Percentiles rank a stretch among this genome's conserved stretches.
Evolutionary conservation across 768 basidiomycete species (phyloP).

Genomic region (Calocybe indica): DNA sequence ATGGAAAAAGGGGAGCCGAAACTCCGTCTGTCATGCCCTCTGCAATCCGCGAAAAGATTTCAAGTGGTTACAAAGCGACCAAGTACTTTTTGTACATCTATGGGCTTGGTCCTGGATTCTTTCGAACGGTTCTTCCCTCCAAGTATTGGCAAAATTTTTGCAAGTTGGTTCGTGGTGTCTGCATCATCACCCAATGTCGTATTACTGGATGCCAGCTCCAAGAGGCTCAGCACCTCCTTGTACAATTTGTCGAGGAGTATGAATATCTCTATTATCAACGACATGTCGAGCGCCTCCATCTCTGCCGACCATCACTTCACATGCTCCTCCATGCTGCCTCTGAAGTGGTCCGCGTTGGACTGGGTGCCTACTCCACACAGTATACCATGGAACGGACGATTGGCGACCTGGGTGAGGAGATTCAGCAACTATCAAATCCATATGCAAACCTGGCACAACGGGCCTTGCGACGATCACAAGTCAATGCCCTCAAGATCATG

Average conservation of each 20-base stretch:
- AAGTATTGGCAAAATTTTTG: slow-evolving; percentile 24
- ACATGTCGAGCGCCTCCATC: slow-evolving; percentile 21
- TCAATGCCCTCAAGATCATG: slow-evolving; percentile 8
- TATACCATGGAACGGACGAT: slow-evolving; percentile 11
- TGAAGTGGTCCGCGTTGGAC: slow-evolving; percentile 18
- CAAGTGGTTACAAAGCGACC: slow-evolving; percentile 22
- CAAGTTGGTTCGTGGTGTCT: slow-evolving; percentile 16
- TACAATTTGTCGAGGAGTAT: slow-evolving; percentile 24
- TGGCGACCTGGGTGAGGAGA: slow-evolving; percentile 7
- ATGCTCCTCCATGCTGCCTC: slow-evolving; percentile 18
- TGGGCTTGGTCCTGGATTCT: slow-evolving; percentile 14
- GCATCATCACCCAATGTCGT: slow-evolving; percentile 14
- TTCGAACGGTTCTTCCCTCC: slow-evolving; percentile 9
- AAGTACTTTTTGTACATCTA: slow-evolving; percentile 21
- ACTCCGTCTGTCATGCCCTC: slow-evolving; percentile 21
- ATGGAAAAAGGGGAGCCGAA: slow-evolving; percentile 15
- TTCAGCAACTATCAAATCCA: slow-evolving; percentile 9
- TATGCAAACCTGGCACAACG: slow-evolving; percentile 9
- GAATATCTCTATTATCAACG: slow-evolving; percentile 27
- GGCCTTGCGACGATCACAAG: not conserved
- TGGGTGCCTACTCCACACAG: slow-evolving; percentile 9
- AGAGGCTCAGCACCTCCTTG: slow-evolving; percentile 15
- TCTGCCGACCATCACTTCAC: slow-evolving; percentile 26
- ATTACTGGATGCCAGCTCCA: slow-evolving; percentile 12
- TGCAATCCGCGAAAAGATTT: slow-evolving; percentile 23